These are phyloP conservation scores for Yamadazyma diddensiae DNA, from an alignment of 1,139 yeast species.

Conservation along the genomic window DNA sequence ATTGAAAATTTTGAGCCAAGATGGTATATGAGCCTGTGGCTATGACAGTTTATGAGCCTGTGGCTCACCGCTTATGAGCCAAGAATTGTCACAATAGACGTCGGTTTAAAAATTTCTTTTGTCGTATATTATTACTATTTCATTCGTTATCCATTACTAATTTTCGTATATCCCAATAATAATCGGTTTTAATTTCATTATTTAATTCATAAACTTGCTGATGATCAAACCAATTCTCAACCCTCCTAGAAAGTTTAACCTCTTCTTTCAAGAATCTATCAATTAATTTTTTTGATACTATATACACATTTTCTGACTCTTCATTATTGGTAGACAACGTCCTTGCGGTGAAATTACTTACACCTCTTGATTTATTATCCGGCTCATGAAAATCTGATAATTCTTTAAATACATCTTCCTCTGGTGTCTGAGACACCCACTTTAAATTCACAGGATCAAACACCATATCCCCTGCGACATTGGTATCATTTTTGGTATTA, in stretches of 20 bases:
- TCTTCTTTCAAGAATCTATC: constrained; percentile 51
- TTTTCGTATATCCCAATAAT: constrained; percentile 53
- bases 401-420: constrained; percentile 49
- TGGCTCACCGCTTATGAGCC: too few relatives aligned
- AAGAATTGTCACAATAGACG: too few relatives aligned
- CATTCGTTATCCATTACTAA: constrained; percentile 45
- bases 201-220: constrained; percentile 30
- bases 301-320: constrained; percentile 37
- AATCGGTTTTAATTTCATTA: constrained; percentile 30
- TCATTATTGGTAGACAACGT: constrained; percentile 29
- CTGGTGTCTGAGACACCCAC: constrained; percentile 45
- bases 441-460: constrained; percentile 57
- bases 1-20: too few relatives aligned
- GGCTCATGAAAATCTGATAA: constrained; percentile 10
- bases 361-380: constrained; percentile 17
- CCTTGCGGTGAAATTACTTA: constrained; percentile 34
- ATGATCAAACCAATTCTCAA: constrained; percentile 51
- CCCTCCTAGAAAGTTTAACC: constrained; percentile 44
- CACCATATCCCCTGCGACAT: constrained; percentile 47
- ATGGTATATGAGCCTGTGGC: too few relatives aligned
- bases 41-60: too few relatives aligned
- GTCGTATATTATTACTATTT: too few relatives aligned
- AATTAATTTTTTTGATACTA: constrained; percentile 35
- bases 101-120: too few relatives aligned
- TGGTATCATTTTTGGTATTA: constrained; percentile 15